Evolutionary conservation across 257 asterid species (phyloP), one percentile per base, ranked within the genome.

Genomic region (Gynochthodes officinalis): DNA sequence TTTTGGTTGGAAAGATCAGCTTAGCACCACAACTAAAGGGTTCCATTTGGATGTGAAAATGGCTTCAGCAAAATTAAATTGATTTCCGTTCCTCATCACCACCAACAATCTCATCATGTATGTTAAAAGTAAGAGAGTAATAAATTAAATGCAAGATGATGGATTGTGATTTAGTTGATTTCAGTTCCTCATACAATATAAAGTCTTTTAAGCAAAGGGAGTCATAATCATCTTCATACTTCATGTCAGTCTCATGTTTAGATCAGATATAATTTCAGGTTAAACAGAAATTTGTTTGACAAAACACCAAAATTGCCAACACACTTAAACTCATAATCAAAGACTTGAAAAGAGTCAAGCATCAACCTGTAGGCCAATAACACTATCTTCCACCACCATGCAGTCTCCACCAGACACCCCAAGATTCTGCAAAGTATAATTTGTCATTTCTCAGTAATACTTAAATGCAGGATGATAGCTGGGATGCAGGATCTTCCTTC

Each of bases 321-420:
- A 66, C 25, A 43, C 4, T 52, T 53, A 8, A 66, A 9, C 60
- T 10, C 62, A 49, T 43, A 28, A 57, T 35, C 39, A 35, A 30
- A 39, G 52, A 64, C 12, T 50, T 4, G 32, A 65, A 48, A 37
- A 6, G 19, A 42, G 14, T 7, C 35, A 5, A 62, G 62, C 53
- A 77, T 18, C 42, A 86, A 94, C 98, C 97, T 89, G 96, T 57
- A 95, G 87, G 33, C 99, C 98, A 64, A 95, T 95, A 82, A 95
- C 93, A 74, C 99, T 92, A 70, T 95, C 98, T 82, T 95, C 99
- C 64, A 95, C 92, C 39, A 95, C 99, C 82, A 92, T 70, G 84
- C 98, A 92, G 73, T 90, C 88, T 76, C 60, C 82, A 74, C 72
- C 87, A 23, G 88, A 86, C 59, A 95, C 82, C 21, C 93, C 95